phyloP scores from a whole-genome alignment of 345 rosid species.

The Heritiera littoralis region DNA sequence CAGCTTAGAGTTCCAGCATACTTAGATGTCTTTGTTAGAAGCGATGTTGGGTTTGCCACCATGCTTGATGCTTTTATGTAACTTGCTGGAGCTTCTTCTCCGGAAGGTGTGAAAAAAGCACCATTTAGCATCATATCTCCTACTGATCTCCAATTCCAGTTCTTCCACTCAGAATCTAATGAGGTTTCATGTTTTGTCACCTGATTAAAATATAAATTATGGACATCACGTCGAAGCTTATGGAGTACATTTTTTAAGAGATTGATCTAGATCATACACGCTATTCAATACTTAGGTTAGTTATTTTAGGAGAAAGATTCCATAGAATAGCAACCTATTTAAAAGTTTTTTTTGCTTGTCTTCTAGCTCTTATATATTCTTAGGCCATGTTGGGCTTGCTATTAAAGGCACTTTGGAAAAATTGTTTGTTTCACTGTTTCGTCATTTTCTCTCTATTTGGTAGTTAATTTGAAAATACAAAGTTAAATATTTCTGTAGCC shows the following conservation, averaged over 20 bases:
- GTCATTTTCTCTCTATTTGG: neutral
- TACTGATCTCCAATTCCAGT: constrained; percentile 76
- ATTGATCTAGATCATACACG: neutral
- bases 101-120: constrained; percentile 60
- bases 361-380: neutral
- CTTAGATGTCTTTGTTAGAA: constrained; percentile 38
- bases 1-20: constrained; percentile 54
- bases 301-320: constrained; percentile 9
- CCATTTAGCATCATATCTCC: constrained; percentile 64
- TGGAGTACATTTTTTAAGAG: neutral
- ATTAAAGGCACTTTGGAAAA: neutral
- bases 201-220: constrained; percentile 30
- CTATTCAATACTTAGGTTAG: neutral
- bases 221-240: neutral
- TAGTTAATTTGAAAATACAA: neutral
- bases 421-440: neutral
- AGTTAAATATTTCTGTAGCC: neutral
- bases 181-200: constrained; percentile 56
- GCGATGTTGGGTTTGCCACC: constrained; percentile 63
- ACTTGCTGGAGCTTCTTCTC: constrained; percentile 47
- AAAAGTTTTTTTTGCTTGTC: neutral
- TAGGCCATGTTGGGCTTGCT: neutral
- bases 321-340: neutral
- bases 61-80: constrained; percentile 63
- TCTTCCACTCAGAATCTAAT: constrained; percentile 44